Conservation (phyloP, 371 early-diverging fungal species). For the Mortierella sp. region DNA sequence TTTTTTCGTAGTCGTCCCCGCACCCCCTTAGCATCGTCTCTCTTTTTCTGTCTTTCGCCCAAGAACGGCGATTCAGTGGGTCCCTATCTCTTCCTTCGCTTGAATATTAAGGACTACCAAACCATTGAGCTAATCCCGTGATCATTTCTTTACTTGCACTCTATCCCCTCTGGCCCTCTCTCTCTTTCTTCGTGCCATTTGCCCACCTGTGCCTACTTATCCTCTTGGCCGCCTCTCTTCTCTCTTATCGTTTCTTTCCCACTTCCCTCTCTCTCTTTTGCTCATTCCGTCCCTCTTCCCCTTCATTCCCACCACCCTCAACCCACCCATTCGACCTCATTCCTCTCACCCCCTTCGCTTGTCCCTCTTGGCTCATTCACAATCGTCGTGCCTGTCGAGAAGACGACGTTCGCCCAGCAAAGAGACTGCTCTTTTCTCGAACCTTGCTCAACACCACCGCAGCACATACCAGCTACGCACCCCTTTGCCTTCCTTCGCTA, state of each 20-base stretch:
- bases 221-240: neutral
- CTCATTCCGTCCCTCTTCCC: neutral
- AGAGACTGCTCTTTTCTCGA: slow-evolving; percentile 22
- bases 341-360: slow-evolving; percentile 15
- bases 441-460: slow-evolving; percentile 4
- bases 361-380: neutral
- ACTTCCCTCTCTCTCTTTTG: neutral
- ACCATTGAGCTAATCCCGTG: no score
- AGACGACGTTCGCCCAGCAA: neutral
- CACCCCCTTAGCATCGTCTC: no score
- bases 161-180: no score
- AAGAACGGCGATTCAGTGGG: no score
- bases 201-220: neutral
- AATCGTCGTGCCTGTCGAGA: neutral
- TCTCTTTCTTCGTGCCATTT: neutral
- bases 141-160: no score
- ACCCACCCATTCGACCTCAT: neutral
- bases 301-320: neutral
- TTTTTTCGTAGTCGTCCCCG: no score
- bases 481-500: neutral
- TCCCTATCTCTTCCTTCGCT: no score
- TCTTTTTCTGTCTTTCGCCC: no score
- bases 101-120: no score
- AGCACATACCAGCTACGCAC: neutral
- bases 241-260: neutral